Percentiles rank a stretch among this genome's conserved stretches.
Evolutionary conservation across 2,329 filamentous ascomycete genomes (phyloP).

Genomic region (Blumeriella jaapii): DNA sequence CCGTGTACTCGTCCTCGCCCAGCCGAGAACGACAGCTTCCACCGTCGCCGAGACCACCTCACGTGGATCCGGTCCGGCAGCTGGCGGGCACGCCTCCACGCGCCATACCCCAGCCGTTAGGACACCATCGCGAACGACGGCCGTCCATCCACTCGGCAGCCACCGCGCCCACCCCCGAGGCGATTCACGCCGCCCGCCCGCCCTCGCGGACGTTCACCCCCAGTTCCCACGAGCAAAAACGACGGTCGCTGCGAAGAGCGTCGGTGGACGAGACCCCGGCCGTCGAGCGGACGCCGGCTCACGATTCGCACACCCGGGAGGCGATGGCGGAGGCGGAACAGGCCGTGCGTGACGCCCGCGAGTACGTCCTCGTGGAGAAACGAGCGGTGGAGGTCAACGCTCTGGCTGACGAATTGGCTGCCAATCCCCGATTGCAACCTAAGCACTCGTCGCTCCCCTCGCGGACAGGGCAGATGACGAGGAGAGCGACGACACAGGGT

Average conservation of each 20-base stretch:
- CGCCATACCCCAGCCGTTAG: conserved; percentile 7
- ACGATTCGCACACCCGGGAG: conserved; percentile 33
- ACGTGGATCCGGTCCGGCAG: conserved; percentile 13
- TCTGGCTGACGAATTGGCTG: conserved; percentile 86
- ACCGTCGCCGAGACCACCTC: conserved; percentile 15
- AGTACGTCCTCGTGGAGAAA: conserved; percentile 95
- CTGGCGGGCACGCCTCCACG: conserved; percentile 16
- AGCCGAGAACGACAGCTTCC: conserved; percentile 14
- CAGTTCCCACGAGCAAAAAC: conserved; percentile 6
- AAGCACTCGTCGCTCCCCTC: conserved; percentile 35
- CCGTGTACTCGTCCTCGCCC: conserved; percentile 20
- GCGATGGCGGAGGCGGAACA: conserved; percentile 52
- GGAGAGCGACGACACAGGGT: conserved; percentile 70
- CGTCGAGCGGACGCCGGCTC: conserved; percentile 4
- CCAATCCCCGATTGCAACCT: conserved; percentile 45
- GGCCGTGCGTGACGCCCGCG: conserved; percentile 77
- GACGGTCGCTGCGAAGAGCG: conserved; percentile 12
- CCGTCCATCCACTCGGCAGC: conserved; percentile 18
- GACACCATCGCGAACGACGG: conserved; percentile 14
- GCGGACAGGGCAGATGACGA: conserved; percentile 52
- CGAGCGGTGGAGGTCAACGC: conserved; percentile 93
- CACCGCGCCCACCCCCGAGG: conserved; percentile 25
- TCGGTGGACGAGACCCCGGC: conserved; percentile 22
- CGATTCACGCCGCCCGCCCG: conserved; percentile 26
- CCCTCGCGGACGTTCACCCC: conserved; percentile 13